Percentiles rank a stretch among this genome's conserved stretches.
phyloP scores from a whole-genome alignment of 768 basidiomycete genomes.

The Gymnopilus dilepis region DNA sequence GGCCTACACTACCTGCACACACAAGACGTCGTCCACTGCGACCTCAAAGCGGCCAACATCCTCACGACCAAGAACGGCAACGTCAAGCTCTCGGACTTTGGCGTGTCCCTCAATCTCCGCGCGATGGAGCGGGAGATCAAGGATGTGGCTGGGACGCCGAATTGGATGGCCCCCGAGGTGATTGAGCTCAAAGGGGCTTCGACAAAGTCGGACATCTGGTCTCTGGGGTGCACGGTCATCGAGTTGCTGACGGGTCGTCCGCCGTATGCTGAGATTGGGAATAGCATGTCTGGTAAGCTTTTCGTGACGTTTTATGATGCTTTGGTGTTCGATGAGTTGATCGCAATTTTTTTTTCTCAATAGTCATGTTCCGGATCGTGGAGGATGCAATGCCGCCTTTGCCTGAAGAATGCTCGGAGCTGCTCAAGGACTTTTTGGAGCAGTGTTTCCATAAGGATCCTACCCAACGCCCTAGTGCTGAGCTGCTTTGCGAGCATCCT shows the following conservation, averaged over 20 bases:
- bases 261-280: conserved; percentile 88
- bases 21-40: conserved; percentile 93
- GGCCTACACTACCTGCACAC: conserved; percentile 92
- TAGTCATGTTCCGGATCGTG: conserved; percentile 98
- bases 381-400: conserved; percentile 90
- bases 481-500: conserved; percentile 84
- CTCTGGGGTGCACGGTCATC: conserved; percentile 91
- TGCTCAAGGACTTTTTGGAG: conserved; percentile 79
- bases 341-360: conserved; percentile 24
- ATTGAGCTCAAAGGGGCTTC: conserved; percentile 94
- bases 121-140: conserved; percentile 87
- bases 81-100: conserved; percentile 96
- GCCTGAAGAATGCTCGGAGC: conserved; percentile 78
- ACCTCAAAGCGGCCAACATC: conserved; percentile 98
- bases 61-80: conserved; percentile 98
- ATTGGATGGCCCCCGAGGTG: conserved; percentile 99
- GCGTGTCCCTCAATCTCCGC: conserved; percentile 93
- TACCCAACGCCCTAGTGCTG: conserved; percentile 79
- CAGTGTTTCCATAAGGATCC: conserved; percentile 94
- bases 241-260: conserved; percentile 93
- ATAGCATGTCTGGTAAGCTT: conserved; percentile 84
- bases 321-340: conserved; percentile 8
- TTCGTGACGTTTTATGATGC: conserved; percentile 18
- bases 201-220: conserved; percentile 96
- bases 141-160: conserved; percentile 92